Conservation (phyloP, 306 rosid genomes). For the Fragaria ananassa region DNA sequence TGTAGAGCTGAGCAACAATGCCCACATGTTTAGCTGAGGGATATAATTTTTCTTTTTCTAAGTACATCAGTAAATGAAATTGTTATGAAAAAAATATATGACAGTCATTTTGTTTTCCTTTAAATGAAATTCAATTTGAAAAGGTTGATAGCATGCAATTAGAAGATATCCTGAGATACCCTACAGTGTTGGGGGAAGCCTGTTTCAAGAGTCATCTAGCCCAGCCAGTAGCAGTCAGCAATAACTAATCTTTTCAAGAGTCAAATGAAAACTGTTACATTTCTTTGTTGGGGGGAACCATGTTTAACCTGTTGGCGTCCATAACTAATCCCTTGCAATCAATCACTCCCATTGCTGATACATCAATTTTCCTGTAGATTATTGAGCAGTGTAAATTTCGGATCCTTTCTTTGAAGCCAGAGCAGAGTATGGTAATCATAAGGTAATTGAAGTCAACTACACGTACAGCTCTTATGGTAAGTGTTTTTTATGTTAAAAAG, state of each 20-base stretch:
- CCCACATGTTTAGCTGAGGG: background rate
- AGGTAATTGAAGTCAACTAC: constrained; percentile 24
- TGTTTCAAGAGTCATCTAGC: no score
- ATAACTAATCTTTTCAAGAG: no score
- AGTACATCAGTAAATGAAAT: background rate
- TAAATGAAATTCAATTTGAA: background rate
- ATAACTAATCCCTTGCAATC: background rate
- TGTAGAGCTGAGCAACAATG: background rate
- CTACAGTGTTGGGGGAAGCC: no score
- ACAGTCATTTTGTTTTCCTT: background rate
- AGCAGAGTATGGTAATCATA: constrained; percentile 32
- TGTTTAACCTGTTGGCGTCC: background rate
- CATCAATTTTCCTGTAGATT: constrained; percentile 20
- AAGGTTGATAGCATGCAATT: background rate
- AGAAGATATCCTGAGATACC: background rate
- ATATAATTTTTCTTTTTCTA: no score
- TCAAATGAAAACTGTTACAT: no score
- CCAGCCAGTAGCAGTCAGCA: no score
- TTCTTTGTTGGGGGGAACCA: background rate
- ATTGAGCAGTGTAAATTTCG: constrained; percentile 44
- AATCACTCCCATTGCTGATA: background rate
- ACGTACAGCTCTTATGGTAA: background rate
- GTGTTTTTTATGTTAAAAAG: background rate
- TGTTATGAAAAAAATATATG: background rate
- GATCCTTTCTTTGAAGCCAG: constrained; percentile 37